A percentile compares a stretch with the other conserved stretches of the same genome.
phyloP scores from a whole-genome alignment of 2,329 filamentous ascomycete species.

The Pyricularia sp. region DNA sequence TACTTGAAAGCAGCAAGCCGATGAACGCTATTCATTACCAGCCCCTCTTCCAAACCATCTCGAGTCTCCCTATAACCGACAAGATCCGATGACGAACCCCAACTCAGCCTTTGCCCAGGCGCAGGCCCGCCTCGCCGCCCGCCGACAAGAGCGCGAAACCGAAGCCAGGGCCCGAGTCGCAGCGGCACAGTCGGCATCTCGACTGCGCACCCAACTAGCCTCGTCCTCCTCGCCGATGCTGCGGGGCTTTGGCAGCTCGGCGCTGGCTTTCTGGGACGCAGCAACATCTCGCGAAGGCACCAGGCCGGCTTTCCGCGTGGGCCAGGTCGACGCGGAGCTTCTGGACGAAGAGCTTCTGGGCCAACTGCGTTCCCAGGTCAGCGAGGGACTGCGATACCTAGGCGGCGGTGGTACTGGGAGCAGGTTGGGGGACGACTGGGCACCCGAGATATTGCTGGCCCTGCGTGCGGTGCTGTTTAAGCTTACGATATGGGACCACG shows the following conservation, averaged over 20 bases:
- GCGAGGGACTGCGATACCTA: constrained; percentile 78
- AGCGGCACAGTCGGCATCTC: constrained; percentile 23
- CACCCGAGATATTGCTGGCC: constrained; percentile 66
- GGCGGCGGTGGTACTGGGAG: constrained; percentile 32
- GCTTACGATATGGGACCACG: constrained; percentile 89
- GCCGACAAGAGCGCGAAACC: constrained; percentile 62
- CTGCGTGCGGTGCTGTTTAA: constrained; percentile 81
- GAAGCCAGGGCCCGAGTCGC: constrained; percentile 45
- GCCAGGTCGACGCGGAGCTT: constrained; percentile 90
- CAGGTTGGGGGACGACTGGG: constrained; percentile 73
- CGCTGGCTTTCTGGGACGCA: constrained; percentile 51
- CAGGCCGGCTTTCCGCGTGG: constrained; percentile 77
- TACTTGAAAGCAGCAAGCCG: background rate
- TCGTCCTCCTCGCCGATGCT: constrained; percentile 42
- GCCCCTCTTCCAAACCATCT: background rate
- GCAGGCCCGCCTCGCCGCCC: constrained; percentile 72
- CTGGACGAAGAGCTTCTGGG: constrained; percentile 84
- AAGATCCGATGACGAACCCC: background rate
- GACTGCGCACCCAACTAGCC: constrained; percentile 29
- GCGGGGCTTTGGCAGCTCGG: constrained; percentile 42
- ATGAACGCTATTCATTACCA: background rate
- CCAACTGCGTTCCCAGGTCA: constrained; percentile 75
- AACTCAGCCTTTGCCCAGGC: constrained; percentile 66
- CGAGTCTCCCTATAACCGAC: background rate
- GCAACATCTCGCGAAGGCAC: constrained; percentile 66